A percentile compares a stretch with the other conserved stretches of the same genome.
These are phyloP conservation scores for Saccharomycopsis sp. DNA, from an alignment of 805 yeast species.

Conservation along the genomic window DNA sequence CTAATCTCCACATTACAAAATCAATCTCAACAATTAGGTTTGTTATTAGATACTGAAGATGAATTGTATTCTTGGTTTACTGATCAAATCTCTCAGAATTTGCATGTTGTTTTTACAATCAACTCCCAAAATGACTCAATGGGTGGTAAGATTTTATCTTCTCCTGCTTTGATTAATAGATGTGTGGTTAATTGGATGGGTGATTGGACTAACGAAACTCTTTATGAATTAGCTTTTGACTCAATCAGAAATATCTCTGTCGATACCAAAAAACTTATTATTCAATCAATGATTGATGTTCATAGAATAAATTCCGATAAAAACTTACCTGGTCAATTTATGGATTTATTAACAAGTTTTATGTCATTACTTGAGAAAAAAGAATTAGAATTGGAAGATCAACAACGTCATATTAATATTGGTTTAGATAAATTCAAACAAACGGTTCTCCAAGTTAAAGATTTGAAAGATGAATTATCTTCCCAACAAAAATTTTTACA, in stretches of 20 bases:
- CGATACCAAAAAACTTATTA: slow-evolving; percentile 39
- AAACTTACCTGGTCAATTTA: slow-evolving; percentile 43
- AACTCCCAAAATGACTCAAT: slow-evolving; percentile 34
- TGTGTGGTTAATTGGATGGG: slow-evolving; percentile 90
- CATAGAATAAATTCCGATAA: slow-evolving; percentile 26
- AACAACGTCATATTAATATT: slow-evolving; percentile 57
- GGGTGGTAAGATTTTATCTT: slow-evolving; percentile 45
- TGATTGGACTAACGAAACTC: slow-evolving; percentile 51
- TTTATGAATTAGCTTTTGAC: slow-evolving; percentile 38
- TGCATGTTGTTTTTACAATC: slow-evolving; percentile 78
- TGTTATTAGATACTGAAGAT: slow-evolving; percentile 52
- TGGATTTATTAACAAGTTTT: slow-evolving; percentile 41
- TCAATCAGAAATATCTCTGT: slow-evolving; percentile 39
- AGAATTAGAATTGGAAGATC: slow-evolving; percentile 43
- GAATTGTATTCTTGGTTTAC: slow-evolving; percentile 73
- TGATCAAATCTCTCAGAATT: slow-evolving; percentile 49
- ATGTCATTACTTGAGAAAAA: slow-evolving; percentile 30
- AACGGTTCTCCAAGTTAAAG: slow-evolving; percentile 62
- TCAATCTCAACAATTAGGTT: slow-evolving; percentile 48
- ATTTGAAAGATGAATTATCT: slow-evolving; percentile 43
- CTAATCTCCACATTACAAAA: slow-evolving; percentile 47
- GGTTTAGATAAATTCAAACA: slow-evolving; percentile 73
- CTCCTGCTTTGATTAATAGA: slow-evolving; percentile 84
- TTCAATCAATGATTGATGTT: slow-evolving; percentile 35
- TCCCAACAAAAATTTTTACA: slow-evolving; percentile 39